A percentile compares a stretch with the other conserved stretches of the same genome.
Conservation (phyloP, 805 yeast genomes). For the Zygoascus flipseniorum region DNA sequence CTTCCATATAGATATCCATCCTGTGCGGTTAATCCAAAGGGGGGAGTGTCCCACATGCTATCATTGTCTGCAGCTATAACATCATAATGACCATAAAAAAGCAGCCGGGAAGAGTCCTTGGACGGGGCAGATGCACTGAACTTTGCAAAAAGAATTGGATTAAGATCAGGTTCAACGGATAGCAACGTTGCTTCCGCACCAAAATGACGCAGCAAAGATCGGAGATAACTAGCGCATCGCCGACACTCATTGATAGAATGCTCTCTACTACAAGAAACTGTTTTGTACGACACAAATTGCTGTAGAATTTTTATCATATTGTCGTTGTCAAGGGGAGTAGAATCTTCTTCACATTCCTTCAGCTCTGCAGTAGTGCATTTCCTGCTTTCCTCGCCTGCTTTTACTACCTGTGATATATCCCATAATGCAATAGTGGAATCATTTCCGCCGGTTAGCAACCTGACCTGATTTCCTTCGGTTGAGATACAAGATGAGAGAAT, state of each 20-base stretch:
- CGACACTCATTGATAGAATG: slow-evolving; percentile 68
- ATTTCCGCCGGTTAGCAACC: slow-evolving; percentile 60
- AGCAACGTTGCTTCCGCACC: slow-evolving; percentile 62
- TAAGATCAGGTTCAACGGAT: slow-evolving; percentile 61
- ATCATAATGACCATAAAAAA: slow-evolving; percentile 96
- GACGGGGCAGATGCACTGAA: slow-evolving; percentile 33
- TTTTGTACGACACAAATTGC: slow-evolving; percentile 56
- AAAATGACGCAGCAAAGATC: slow-evolving; percentile 49
- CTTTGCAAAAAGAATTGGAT: slow-evolving; percentile 75
- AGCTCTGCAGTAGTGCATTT: background rate
- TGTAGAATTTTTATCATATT: slow-evolving; percentile 54
- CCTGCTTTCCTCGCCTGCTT: background rate
- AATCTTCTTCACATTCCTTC: background rate
- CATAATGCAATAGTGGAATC: slow-evolving; percentile 62
- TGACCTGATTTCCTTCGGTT: slow-evolving; percentile 24
- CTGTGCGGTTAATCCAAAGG: slow-evolving; percentile 63
- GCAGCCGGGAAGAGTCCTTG: slow-evolving; percentile 31
- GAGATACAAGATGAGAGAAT: slow-evolving; percentile 52
- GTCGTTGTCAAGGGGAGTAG: slow-evolving; percentile 39
- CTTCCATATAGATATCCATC: slow-evolving; percentile 86
- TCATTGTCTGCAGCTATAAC: slow-evolving; percentile 70
- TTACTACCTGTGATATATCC: slow-evolving; percentile 36
- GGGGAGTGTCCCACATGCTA: slow-evolving; percentile 67
- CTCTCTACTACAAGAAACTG: slow-evolving; percentile 71
- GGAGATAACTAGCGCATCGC: slow-evolving; percentile 72